Conservation (phyloP, 2,329 filamentous ascomycete species). For the Claviceps sp. region DNA sequence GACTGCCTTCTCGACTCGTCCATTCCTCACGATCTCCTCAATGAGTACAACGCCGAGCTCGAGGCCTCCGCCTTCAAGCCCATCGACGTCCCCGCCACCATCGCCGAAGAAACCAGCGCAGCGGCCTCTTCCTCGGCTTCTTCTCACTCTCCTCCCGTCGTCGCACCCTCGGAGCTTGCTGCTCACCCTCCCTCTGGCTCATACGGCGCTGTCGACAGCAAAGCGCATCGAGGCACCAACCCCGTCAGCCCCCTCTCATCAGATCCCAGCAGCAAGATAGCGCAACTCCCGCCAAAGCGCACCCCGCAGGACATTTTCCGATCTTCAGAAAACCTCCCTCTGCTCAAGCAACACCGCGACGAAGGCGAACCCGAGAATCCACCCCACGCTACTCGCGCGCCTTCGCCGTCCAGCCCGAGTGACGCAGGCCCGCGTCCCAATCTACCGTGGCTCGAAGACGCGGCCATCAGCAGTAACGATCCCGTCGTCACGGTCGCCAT, state of each 20-base stretch:
- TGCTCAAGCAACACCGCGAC: slow-evolving; percentile 36
- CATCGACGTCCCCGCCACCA: slow-evolving; percentile 56
- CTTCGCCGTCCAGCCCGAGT: slow-evolving; percentile 6
- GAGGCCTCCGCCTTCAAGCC: slow-evolving; percentile 39
- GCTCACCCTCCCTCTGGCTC: slow-evolving; percentile 5
- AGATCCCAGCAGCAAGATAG: slow-evolving; percentile 6
- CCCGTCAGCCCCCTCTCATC: slow-evolving; percentile 16
- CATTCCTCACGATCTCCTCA: slow-evolving; percentile 80
- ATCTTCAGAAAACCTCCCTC: slow-evolving; percentile 52
- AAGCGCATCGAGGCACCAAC: slow-evolving; percentile 9
- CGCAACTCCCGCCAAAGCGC: slow-evolving; percentile 46
- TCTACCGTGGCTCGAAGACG: slow-evolving; percentile 61
- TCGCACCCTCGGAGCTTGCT: slow-evolving; percentile 5
- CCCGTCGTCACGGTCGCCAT: slow-evolving; percentile 77
- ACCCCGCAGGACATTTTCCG: slow-evolving; percentile 83
- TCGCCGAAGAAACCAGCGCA: slow-evolving; percentile 50
- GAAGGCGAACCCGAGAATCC: slow-evolving; percentile 19
- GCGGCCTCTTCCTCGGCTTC: slow-evolving; percentile 14
- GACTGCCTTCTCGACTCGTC: slow-evolving; percentile 83
- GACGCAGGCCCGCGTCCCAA: slow-evolving; percentile 33
- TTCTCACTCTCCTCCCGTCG: slow-evolving; percentile 5
- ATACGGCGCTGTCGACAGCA: slow-evolving; percentile 18
- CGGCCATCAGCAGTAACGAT: slow-evolving; percentile 56
- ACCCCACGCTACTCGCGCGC: slow-evolving; percentile 21
- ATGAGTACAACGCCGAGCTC: slow-evolving; percentile 63